A percentile compares a stretch with the other conserved stretches of the same genome.
These are phyloP conservation scores for Pichia sp. DNA, from an alignment of 1,139 yeast species.

Conservation along the genomic window DNA sequence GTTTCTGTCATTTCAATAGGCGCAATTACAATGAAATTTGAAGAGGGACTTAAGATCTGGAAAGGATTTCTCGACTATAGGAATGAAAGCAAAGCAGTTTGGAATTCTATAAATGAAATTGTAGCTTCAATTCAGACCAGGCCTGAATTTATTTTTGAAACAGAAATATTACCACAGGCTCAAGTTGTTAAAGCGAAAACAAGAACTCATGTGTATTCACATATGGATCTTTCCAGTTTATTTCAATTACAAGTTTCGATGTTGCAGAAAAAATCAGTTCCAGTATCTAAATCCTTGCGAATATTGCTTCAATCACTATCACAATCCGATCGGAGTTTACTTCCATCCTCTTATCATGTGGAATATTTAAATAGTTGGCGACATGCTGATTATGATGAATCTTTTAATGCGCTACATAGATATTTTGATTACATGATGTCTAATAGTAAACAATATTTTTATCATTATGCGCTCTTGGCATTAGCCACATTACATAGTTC, in stretches of 20 bases:
- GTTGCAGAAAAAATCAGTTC: conserved; percentile 48
- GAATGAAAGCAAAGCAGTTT: conserved; percentile 27
- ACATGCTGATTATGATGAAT: conserved; percentile 62
- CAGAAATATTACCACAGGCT: conserved; percentile 2
- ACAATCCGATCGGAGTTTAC: conserved; percentile 43
- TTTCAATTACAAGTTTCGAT: conserved; percentile 52
- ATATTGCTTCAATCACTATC: conserved; percentile 45
- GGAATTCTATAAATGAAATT: conserved; percentile 16
- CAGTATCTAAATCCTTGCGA: conserved; percentile 43
- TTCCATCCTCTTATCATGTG: conserved; percentile 62
- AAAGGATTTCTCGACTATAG: conserved; percentile 48
- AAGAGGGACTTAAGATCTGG: conserved; percentile 50
- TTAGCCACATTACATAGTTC: conserved; percentile 73
- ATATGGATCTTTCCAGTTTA: conserved; percentile 46
- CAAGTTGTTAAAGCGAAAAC: conserved; percentile 19
- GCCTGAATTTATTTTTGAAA: neutral
- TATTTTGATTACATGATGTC: conserved; percentile 86
- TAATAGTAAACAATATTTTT: conserved; percentile 54
- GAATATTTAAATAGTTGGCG: conserved; percentile 58
- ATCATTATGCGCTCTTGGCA: conserved; percentile 77
- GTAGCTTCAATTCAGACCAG: neutral
- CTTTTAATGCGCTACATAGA: conserved; percentile 67
- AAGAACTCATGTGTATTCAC: conserved; percentile 30
- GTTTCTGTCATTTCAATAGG: conserved; percentile 40
- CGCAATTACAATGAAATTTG: conserved; percentile 51